These are phyloP conservation scores for Scedosporium boydii DNA, from an alignment of 2,329 filamentous ascomycete genomes.

Conservation along the genomic window DNA sequence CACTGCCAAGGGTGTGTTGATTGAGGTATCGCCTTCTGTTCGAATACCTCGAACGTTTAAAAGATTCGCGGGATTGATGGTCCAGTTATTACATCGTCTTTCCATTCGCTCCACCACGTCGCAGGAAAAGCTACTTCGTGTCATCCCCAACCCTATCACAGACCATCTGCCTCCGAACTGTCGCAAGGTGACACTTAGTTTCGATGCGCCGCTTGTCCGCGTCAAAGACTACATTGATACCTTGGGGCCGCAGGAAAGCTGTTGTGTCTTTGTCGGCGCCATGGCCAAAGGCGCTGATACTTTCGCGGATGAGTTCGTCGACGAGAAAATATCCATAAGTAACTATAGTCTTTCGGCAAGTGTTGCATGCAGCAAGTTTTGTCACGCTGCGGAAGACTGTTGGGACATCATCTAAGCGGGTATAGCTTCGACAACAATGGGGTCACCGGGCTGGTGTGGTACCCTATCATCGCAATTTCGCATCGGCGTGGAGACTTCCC, in stretches of 20 bases:
- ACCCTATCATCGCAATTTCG: not conserved
- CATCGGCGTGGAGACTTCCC: not conserved
- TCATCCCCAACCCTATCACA: constrained; percentile 96
- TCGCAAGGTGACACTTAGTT: constrained; percentile 93
- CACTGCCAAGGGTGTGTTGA: constrained; percentile 92
- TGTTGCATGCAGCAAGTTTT: constrained; percentile 99
- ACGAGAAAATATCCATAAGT: constrained; percentile 97
- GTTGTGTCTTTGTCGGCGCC: constrained; percentile 94
- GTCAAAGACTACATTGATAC: constrained; percentile 82
- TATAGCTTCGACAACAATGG: not conserved
- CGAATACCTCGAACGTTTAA: constrained; percentile 98
- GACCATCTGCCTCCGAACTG: constrained; percentile 95
- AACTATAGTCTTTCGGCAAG: constrained; percentile 96
- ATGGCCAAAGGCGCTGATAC: constrained; percentile 97
- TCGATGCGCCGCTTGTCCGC: constrained; percentile 79
- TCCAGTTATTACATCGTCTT: constrained; percentile 88
- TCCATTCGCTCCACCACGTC: constrained; percentile 95
- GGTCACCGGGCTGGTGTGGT: not conserved
- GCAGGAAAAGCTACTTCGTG: constrained; percentile 92
- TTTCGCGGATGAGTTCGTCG: constrained; percentile 89
- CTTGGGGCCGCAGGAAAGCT: constrained; percentile 74
- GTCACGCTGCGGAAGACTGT: constrained; percentile 91
- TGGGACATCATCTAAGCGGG: constrained; percentile 76
- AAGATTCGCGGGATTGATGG: constrained; percentile 97
- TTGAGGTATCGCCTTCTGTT: constrained; percentile 96